Percentiles rank a stretch among this genome's conserved stretches.
phyloP scores from a whole-genome alignment of 1,139 yeast genomes.

The Entelexis paramagnoliae region DNA sequence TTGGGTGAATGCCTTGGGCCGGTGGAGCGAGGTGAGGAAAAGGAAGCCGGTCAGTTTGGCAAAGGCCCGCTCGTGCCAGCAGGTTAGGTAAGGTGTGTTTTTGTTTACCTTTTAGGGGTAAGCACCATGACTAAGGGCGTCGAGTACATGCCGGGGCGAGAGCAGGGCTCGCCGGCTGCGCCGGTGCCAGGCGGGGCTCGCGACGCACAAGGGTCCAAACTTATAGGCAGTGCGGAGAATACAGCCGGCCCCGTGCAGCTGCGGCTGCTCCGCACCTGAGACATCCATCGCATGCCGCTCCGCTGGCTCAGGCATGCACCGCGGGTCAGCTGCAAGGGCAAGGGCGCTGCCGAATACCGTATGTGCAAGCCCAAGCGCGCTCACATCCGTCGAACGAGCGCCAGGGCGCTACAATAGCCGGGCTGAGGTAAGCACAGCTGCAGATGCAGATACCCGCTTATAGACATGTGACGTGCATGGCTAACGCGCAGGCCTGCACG shows the following conservation, averaged over 20 bases:
- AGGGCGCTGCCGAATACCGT: not conserved
- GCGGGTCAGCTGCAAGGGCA: not conserved
- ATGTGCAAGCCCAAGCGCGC: not conserved
- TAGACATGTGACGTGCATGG: too few species aligned
- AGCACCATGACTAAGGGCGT: not conserved
- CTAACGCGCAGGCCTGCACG: too few species aligned
- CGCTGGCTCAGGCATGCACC: not conserved
- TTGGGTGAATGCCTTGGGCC: not conserved
- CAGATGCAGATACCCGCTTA: too few species aligned
- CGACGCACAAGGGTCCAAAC: not conserved
- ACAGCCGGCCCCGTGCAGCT: not conserved
- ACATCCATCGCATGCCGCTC: not conserved
- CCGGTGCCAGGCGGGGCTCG: not conserved
- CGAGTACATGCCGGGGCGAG: not conserved
- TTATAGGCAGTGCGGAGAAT: not conserved
- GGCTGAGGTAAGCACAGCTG: too few species aligned
- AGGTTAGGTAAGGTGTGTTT: slow-evolving; percentile 6
- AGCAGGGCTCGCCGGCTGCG: not conserved
- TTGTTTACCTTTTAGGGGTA: slow-evolving; percentile 3
- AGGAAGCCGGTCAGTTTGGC: not conserved
- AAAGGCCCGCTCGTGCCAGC: not conserved
- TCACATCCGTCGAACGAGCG: too few species aligned
- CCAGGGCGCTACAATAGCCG: too few species aligned
- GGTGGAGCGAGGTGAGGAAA: not conserved
- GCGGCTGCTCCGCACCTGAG: not conserved